phyloP scores from a whole-genome alignment of 306 rosid genomes.

The Dalbergia cochinchinensis region DNA sequence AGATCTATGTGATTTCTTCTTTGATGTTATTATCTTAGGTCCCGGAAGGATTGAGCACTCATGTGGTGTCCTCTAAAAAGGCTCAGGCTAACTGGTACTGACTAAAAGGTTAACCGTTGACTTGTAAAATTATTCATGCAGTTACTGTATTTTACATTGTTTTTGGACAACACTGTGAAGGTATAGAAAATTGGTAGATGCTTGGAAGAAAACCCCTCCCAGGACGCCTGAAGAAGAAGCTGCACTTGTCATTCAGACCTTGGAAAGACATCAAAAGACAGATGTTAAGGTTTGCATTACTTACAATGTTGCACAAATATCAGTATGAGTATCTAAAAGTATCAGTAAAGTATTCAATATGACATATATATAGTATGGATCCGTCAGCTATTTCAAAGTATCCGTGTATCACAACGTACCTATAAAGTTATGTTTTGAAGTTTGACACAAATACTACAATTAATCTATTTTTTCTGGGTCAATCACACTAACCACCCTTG shows the following conservation, averaged over 20 bases:
- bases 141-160: conserved; percentile 30
- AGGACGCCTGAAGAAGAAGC: conserved; percentile 81
- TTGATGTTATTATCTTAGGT: conserved; percentile 59
- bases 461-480: too few species aligned
- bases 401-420: too few species aligned
- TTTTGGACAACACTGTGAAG: conserved; percentile 53
- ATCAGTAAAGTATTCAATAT: too few species aligned
- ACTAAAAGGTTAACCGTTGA: background rate
- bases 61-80: conserved; percentile 84
- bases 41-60: conserved; percentile 75
- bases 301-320: background rate
- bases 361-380: too few species aligned
- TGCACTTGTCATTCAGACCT: conserved; percentile 70
- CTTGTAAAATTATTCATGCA: background rate
- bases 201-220: conserved; percentile 87
- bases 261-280: conserved; percentile 70
- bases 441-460: background rate
- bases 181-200: conserved; percentile 82
- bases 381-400: too few species aligned
- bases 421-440: background rate
- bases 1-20: background rate
- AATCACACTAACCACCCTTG: too few species aligned
- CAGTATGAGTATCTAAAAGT: too few species aligned
- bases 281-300: conserved; percentile 81
- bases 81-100: conserved; percentile 91